Base-by-base conservation (phyloP, 768 basidiomycete genomes). In the Lactifluus piperatus region DNA sequence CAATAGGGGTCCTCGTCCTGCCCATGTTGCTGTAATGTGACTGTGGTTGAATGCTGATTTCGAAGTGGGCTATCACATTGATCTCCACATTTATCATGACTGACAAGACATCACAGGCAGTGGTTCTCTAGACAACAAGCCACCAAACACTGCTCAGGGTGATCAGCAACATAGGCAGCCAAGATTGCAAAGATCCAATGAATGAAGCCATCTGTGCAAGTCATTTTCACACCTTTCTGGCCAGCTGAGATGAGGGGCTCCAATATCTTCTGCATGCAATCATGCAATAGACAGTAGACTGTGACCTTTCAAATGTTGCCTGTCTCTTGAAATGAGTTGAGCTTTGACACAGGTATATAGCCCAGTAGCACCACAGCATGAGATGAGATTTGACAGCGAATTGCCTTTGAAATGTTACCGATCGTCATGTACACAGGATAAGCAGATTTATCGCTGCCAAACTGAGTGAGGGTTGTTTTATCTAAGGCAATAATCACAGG, bases 371-470 rank as follows among this genome's bases (percentile, higher is more conserved):
- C 41, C 1, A 54, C 58, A 0, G 66, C 68, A 6, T 50, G 57
- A 8, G 41, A 8, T 0, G 57, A 65, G 0, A 65, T 58, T 39
- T 69, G 5, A 52, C 29, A 13, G 69, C 64, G 43, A 68, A 69
- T 20, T 2, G 4, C 4, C 16, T 49, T 49, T 3, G 22, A 10
- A 1, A 49, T 49, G 5, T 49, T 49, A 3, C 68, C 70, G 22
- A 72, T 62, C 0, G 68, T 67, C 0, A 72, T 24, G 46, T 73
- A 73, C 3, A 73, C 64, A 2, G 72, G 71, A 51, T 66, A 70
- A 16, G 68, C 69, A 3, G 39, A n/a, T 26, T 67, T 46, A n/a
- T 66, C 30, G 2, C 48, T 30, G 0, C n/a, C 8, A 32, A 49
- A 49, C 6, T 2, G 10, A 1, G 48, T 22, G 3, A 49, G 20